Conservation (phyloP, 225 moss, liverwort and hornwort species). For the Lunularia cruciata region DNA sequence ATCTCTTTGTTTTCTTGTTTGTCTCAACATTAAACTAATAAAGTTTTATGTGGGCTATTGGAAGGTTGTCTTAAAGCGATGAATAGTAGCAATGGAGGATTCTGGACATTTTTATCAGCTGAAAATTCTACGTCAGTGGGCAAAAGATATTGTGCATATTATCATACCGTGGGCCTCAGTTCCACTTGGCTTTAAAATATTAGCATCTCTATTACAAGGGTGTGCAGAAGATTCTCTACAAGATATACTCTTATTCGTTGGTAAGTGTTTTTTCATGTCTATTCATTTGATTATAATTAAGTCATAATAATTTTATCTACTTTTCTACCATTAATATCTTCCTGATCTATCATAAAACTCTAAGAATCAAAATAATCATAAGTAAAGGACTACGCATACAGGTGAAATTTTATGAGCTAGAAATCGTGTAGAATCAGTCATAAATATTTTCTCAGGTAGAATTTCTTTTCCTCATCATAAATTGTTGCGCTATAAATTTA, state of each 20-base stretch:
- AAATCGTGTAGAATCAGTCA: background rate
- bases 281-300: background rate
- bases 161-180: slow-evolving; percentile 23
- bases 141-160: slow-evolving; percentile 1
- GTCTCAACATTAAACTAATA: too few relatives aligned
- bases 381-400: background rate
- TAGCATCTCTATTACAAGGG: slow-evolving; percentile 24
- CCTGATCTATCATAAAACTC: too few relatives aligned
- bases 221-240: slow-evolving; percentile 26
- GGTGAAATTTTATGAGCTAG: background rate
- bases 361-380: too few relatives aligned
- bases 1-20: too few relatives aligned
- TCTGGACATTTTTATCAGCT: background rate
- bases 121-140: slow-evolving; percentile 9
- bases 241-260: slow-evolving; percentile 12
- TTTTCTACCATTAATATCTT: too few relatives aligned
- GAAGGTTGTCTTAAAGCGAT: too few relatives aligned
- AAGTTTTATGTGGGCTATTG: too few relatives aligned
- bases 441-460: background rate
- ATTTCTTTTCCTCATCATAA: background rate
- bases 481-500: background rate
- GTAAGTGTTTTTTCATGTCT: background rate
- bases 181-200: slow-evolving; percentile 11
- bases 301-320: background rate
- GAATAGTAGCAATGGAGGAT: slow-evolving; percentile 6